Percentiles rank a stretch among this genome's conserved stretches.
Conservation (phyloP, 164 flowering plant genomes). For the Chloranthus sessilifolius region DNA sequence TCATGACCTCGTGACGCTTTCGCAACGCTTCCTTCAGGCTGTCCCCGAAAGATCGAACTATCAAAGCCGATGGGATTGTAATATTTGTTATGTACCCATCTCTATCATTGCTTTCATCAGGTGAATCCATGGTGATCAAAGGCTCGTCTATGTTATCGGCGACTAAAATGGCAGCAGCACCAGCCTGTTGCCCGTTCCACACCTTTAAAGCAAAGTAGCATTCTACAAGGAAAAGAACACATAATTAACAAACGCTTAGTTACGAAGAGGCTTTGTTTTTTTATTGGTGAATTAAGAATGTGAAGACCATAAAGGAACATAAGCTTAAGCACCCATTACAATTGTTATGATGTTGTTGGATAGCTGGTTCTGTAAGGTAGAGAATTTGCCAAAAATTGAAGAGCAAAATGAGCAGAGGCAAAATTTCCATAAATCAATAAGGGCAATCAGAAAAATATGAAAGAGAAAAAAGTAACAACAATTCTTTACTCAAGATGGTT, state of each 20-base stretch:
- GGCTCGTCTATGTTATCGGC: conserved; percentile 76
- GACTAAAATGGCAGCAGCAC: conserved; percentile 92
- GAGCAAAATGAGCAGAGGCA: not conserved
- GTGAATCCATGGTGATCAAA: conserved; percentile 89
- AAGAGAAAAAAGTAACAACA: no score
- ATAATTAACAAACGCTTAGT: not conserved
- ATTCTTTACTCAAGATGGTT: no score
- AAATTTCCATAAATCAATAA: not conserved
- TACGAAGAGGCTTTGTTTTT: not conserved
- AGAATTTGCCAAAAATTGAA: no score
- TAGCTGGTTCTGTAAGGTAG: no score
- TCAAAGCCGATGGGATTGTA: conserved; percentile 74
- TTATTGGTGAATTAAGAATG: not conserved
- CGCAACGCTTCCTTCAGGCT: conserved; percentile 47
- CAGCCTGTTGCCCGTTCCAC: conserved; percentile 85
- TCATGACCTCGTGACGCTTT: conserved; percentile 40
- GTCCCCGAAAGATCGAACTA: conserved; percentile 53
- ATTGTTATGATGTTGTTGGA: no score
- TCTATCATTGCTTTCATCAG: conserved; percentile 51
- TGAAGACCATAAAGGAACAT: not conserved
- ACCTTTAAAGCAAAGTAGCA: conserved; percentile 91
- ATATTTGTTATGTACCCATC: conserved; percentile 63
- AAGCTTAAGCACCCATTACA: no score
- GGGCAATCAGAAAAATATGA: conserved; percentile 1
- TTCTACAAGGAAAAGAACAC: conserved; percentile 24